Evolutionary conservation across 1,139 yeast species (phyloP).

Genomic region (Yamadazyma jaroonii): DNA sequence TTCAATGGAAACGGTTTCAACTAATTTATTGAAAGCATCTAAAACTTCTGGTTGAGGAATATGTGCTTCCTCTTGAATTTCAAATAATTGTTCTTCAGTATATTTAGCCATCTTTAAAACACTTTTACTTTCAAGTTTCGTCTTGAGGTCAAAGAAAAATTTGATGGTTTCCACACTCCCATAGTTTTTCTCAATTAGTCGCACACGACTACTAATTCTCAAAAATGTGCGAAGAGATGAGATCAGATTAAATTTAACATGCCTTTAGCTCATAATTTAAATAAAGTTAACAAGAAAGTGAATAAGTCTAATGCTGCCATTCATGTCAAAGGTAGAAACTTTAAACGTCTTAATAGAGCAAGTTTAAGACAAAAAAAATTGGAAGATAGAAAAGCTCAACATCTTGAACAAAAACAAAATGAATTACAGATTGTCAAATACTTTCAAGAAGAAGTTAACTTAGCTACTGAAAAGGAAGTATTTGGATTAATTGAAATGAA

Average conservation of each 20-base stretch:
- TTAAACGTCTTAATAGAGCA: conserved; percentile 82
- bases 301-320: conserved; percentile 59
- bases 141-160: conserved; percentile 2
- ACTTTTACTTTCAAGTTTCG: neutral
- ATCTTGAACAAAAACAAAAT: conserved; percentile 56
- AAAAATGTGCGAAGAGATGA: conserved; percentile 5
- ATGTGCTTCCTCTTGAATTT: conserved; percentile 53
- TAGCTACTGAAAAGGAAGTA: conserved; percentile 35
- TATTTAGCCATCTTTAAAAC: conserved; percentile 39
- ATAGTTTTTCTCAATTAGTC: neutral
- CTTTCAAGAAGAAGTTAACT: conserved; percentile 60
- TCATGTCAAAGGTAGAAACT: conserved; percentile 88
- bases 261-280: conserved; percentile 77
- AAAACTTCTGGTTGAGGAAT: conserved; percentile 62
- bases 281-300: conserved; percentile 66
- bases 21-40: conserved; percentile 60
- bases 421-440: conserved; percentile 58
- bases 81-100: conserved; percentile 67
- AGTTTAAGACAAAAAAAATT: conserved; percentile 76
- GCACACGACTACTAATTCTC: conserved; percentile 7
- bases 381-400: conserved; percentile 51
- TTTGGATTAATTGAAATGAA: conserved; percentile 60
- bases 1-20: conserved; percentile 54
- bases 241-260: conserved; percentile 29
- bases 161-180: conserved; percentile 16